Evolutionary conservation across 345 rosid genomes (phyloP).

Genomic region (Litchi chinensis): DNA sequence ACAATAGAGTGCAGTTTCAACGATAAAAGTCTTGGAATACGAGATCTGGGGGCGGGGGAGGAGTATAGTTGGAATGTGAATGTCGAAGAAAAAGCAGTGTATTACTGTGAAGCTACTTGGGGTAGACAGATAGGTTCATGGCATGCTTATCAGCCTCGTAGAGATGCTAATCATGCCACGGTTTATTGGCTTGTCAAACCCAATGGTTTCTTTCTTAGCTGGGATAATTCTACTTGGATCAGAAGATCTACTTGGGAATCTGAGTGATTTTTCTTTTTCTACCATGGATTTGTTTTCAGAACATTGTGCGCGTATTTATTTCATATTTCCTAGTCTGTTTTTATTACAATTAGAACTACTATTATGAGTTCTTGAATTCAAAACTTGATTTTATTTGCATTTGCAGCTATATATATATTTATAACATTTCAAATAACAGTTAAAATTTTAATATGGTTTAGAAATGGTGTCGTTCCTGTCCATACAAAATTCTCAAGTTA

Average conservation of each 20-base stretch:
- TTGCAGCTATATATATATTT: no score
- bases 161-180: conserved; percentile 13
- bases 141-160: conserved; percentile 27
- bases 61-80: conserved; percentile 15
- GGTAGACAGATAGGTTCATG: conserved; percentile 5
- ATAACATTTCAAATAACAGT: no score
- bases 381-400: no score
- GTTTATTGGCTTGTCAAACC: conserved; percentile 30
- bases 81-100: neutral
- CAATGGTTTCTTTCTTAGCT: conserved; percentile 27
- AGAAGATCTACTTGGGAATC: conserved; percentile 26
- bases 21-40: neutral
- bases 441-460: no score
- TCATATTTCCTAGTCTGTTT: no score
- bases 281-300: no score
- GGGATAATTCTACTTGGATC: conserved; percentile 36
- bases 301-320: no score
- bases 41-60: neutral
- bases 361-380: no score
- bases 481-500: no score
- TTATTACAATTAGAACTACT: no score
- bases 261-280: conserved; percentile 17
- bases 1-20: conserved; percentile 7
- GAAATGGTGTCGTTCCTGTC: no score
- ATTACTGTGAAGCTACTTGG: conserved; percentile 20